These are phyloP conservation scores for Amphirosellinia nigrospora DNA, from an alignment of 495 filamentous ascomycete species.

Conservation along the genomic window DNA sequence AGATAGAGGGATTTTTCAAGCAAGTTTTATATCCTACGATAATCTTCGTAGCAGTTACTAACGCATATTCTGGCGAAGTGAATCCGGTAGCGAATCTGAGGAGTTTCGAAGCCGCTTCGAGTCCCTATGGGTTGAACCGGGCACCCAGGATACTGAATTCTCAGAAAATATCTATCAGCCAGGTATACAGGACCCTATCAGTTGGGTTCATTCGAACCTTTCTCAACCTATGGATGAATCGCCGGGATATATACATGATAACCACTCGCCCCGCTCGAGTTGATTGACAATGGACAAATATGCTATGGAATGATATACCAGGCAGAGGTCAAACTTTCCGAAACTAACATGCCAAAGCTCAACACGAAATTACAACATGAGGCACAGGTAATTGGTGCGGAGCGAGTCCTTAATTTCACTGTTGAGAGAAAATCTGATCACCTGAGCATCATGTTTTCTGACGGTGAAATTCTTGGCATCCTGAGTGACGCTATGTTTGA, in stretches of 20 bases:
- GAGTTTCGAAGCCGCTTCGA: slow-evolving; percentile 5
- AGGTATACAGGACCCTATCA: slow-evolving; percentile 1
- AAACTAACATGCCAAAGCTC: slow-evolving; percentile 29
- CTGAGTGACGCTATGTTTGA: slow-evolving; percentile 28
- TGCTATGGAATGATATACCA: slow-evolving; percentile 37
- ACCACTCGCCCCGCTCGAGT: slow-evolving; percentile 7
- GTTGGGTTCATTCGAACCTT: neutral
- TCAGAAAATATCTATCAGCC: neutral
- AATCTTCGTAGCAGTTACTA: neutral
- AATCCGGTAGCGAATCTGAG: neutral
- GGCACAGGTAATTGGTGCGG: neutral
- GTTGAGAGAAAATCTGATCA: slow-evolving; percentile 26
- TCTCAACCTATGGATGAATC: neutral
- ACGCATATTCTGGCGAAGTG: neutral
- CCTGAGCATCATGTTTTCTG: slow-evolving; percentile 29
- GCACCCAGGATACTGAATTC: neutral
- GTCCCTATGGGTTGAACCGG: neutral
- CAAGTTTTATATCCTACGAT: neutral
- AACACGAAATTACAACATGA: slow-evolving; percentile 20
- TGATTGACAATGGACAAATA: slow-evolving; percentile 23
- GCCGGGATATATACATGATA: neutral
- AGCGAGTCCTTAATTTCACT: slow-evolving; percentile 31
- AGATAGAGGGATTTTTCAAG: neutral
- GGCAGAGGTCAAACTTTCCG: slow-evolving; percentile 30
- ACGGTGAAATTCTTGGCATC: slow-evolving; percentile 31